A percentile compares a stretch with the other conserved stretches of the same genome.
Evolutionary conservation across 1,284 basidiomycete genomes (phyloP).

Genomic region (Pterulicium gracile): DNA sequence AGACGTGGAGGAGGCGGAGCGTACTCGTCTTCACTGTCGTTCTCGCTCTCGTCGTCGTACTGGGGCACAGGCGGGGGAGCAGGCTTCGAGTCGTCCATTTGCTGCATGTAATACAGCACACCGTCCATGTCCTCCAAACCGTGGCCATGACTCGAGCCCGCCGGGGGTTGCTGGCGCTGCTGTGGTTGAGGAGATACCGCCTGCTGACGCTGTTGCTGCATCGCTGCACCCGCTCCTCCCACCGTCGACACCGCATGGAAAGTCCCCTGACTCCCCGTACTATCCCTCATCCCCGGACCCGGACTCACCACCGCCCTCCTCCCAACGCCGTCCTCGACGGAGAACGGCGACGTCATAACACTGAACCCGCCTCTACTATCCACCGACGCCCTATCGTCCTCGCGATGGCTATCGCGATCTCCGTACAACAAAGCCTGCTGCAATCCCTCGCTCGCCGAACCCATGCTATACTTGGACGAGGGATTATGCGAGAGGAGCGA

Average conservation of each 20-base stretch:
- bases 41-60: no score
- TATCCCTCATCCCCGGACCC: no score
- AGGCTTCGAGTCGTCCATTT: constrained; percentile 28
- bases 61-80: constrained; percentile 10
- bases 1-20: no score
- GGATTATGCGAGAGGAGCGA: background rate
- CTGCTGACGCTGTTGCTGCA: no score
- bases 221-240: no score
- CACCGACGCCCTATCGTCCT: background rate
- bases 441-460: background rate
- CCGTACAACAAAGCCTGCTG: background rate
- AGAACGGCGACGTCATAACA: background rate
- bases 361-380: background rate
- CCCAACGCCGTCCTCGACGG: background rate
- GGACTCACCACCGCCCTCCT: no score
- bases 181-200: background rate
- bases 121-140: constrained; percentile 46
- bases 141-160: constrained; percentile 18
- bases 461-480: background rate
- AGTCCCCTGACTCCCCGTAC: no score
- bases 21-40: background rate
- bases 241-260: no score
- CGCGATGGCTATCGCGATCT: background rate
- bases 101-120: constrained; percentile 61
- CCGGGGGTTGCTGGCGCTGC: background rate